A percentile compares a stretch with the other conserved stretches of the same genome.
These are phyloP conservation scores for Acanthamoeba healyi DNA, from an alignment of 208 protist species.

Conservation along the genomic window DNA sequence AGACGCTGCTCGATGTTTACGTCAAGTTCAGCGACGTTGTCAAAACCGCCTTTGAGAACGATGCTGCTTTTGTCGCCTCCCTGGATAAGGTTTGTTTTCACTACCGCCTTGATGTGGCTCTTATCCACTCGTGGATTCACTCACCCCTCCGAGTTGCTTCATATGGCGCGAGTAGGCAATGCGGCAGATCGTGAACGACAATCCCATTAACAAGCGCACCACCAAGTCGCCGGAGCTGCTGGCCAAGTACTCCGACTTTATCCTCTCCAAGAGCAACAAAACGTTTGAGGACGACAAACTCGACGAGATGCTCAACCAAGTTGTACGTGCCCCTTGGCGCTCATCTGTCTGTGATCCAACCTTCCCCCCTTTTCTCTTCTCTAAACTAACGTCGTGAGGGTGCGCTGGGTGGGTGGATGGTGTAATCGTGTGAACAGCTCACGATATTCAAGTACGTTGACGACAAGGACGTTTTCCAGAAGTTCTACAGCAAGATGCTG, in stretches of 20 bases:
- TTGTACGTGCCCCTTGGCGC: conserved; percentile 66
- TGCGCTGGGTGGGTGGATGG: not conserved
- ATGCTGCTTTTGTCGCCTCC: conserved; percentile 86
- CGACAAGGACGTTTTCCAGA: conserved; percentile 94
- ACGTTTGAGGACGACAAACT: conserved; percentile 86
- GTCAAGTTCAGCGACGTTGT: conserved; percentile 86
- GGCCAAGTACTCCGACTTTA: conserved; percentile 89
- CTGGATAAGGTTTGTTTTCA: conserved; percentile 88
- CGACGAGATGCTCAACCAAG: conserved; percentile 85
- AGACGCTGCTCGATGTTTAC: conserved; percentile 86
- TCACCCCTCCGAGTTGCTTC: not conserved
- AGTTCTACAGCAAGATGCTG: conserved; percentile 90
- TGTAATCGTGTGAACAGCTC: conserved; percentile 76
- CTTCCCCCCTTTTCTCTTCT: not conserved
- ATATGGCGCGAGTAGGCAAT: not conserved
- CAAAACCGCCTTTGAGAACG: conserved; percentile 80
- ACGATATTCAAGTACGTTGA: conserved; percentile 91
- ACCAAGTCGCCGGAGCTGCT: conserved; percentile 90
- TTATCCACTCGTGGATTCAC: too few species aligned
- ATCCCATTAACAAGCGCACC: conserved; percentile 55
- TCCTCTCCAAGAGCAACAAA: conserved; percentile 89
- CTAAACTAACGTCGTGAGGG: not conserved
- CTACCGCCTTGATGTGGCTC: too few species aligned
- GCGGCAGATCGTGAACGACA: conserved; percentile 49
- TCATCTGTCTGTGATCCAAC: not conserved